Base-by-base conservation (phyloP, 1,284 basidiomycete genomes). In the Apiotrichum veenhuisii region DNA sequence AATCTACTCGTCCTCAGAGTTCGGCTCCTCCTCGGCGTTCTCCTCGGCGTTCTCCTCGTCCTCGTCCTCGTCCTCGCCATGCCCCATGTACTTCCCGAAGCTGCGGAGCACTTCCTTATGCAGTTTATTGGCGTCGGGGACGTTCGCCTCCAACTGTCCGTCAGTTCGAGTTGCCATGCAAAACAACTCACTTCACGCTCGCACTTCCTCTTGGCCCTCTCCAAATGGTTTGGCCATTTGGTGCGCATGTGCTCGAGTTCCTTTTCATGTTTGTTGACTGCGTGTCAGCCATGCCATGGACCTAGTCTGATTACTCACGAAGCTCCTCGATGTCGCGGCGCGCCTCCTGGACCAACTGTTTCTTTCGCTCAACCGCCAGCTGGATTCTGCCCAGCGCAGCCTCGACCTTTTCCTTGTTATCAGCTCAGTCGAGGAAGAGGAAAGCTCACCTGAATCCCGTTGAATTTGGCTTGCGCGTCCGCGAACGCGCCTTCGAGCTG, bases 311-410 rank as follows among this genome's bases (percentile, higher is more conserved):
- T 5, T n/a, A 54, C 65, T 57, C 20, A 66, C 63, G 25, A 10
- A 58, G 54, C 3, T 48, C 30, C 1, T 55, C 40, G n/a, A 59
- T 50, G 22, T 59, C 65, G 23, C 56, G 54, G 7, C 50, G 50
- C 1, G 59, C 59, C 11, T 54, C 25, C 15, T 34, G 44, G 7
- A 63, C 30, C 1, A 64, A 14, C 1, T 46, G 42, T 8, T 18
- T 18, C 43, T 54, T 59, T 20, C 46, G 48, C 43, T 50, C 36
- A 8, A 52, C 36, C 1, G 50, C 56, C 15, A 22, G 33, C 10
- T 51, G 45, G 22, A 64, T 58, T 50, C 58, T 41, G 15, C n/a
- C 38, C 3, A 49, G 15, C 40, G 17, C 50, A 43, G 18, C 54
- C 48, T 11, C 15, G 1, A 37, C 55, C 41, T 51, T 42, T 33